Evolutionary conservation across 78 protist species (phyloP), one percentile per base, ranked within the genome.

Genomic region (Dictyostelium discoideum): DNA sequence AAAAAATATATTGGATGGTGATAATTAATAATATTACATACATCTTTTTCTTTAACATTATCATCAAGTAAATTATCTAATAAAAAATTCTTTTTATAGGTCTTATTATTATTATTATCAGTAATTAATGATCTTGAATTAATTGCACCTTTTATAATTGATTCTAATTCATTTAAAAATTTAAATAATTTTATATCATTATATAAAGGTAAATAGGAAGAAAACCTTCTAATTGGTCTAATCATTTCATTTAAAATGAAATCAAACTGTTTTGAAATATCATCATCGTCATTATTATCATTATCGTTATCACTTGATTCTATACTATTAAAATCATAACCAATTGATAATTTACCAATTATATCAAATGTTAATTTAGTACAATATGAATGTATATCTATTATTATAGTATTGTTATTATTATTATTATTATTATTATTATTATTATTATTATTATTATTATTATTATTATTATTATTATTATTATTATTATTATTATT

Each of bases 191-290:
- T 67, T 3, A 44, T 40, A 67, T 88, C 94, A 26, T 63, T 74
- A 16, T 60, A 85, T 80, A 88, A 20, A 11, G 86, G 86, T 22
- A 88, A 42, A 37, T 48, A 88, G 69, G 37, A 16, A 11, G 94
- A 88, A 69, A 88, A 44, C 65, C 94, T 57, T 40, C 94, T 50
- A 81, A 88, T 63, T 60, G 94, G 94, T 60, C 87, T 37, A 57
- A 81, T 88, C 94, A 88, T 88, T 67, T 88, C 94, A 46, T 88
- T 67, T 50, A 88, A 77, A 20, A 88, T 88, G 54, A 78, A 88
- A 65, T 57, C 73, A 48, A 88, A 88, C 29, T 81, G 86, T 48
- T 81, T 81, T 81, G 65, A 48, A 16, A 81, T 10, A 78, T 87
- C 57, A 54, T 39, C 16, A 3, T 81, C 26, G 1, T 54, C 40